Percentiles rank a stretch among this genome's conserved stretches.
These are phyloP conservation scores for Ustilago loliicola DNA, from an alignment of 1,284 basidiomycete species.

Conservation along the genomic window DNA sequence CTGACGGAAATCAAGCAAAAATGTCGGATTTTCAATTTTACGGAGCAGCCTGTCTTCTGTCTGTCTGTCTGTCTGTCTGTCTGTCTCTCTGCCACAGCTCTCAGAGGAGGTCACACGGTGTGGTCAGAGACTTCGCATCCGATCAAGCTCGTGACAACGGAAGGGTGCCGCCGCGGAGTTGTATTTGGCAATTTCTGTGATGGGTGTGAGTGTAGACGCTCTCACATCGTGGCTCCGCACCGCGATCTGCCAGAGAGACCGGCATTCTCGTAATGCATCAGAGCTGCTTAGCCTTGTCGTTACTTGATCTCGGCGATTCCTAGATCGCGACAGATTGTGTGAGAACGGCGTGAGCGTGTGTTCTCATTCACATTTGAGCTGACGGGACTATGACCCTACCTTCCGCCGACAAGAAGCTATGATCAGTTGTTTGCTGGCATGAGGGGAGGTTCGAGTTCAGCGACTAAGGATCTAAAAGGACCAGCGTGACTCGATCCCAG, in stretches of 20 bases:
- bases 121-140: not conserved
- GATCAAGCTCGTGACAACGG: conserved; percentile 9
- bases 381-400: too few relatives aligned
- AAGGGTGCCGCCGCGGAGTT: conserved; percentile 27
- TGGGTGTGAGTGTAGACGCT: not conserved
- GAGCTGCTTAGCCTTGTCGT: not conserved
- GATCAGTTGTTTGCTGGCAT: too few relatives aligned
- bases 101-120: conserved; percentile 17
- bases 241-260: not conserved
- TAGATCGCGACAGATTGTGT: not conserved
- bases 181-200: not conserved
- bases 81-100: not conserved
- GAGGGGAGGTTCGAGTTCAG: too few relatives aligned
- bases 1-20: not conserved
- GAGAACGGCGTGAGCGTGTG: too few relatives aligned
- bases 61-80: not conserved
- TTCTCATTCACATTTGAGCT: too few relatives aligned
- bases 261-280: not conserved
- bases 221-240: not conserved
- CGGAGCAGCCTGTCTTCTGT: not conserved
- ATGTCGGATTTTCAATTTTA: conserved; percentile 11
- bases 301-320: not conserved
- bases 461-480: too few relatives aligned
- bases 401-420: too few relatives aligned
- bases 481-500: too few relatives aligned